Conservation (phyloP, 768 basidiomycete species). For the Pulveroboletus sp. region DNA sequence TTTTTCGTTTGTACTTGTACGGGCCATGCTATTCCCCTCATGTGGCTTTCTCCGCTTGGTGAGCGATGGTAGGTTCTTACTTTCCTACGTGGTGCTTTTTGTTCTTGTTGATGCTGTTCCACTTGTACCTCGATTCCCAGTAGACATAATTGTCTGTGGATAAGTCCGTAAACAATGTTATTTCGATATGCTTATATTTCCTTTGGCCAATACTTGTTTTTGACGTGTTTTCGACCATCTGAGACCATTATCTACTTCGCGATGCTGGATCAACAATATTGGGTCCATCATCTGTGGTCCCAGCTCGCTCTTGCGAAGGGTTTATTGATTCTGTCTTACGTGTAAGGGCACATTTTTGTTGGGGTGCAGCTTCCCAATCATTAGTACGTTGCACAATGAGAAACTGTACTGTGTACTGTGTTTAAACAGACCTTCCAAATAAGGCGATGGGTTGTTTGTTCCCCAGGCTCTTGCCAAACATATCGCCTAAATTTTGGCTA, state of each 20-base stretch:
- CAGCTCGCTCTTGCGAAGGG: no score
- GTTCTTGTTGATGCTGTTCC: constrained; percentile 2
- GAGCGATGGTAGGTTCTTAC: neutral
- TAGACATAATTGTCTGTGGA: neutral
- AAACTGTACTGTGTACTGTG: no score
- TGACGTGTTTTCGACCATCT: no score
- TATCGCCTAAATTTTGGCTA: constrained; percentile 24
- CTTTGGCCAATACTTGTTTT: neutral
- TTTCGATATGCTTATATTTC: neutral
- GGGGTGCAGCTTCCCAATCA: no score
- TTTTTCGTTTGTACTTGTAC: neutral
- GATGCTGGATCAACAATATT: no score
- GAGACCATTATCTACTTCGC: no score
- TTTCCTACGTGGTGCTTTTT: constrained; percentile 2
- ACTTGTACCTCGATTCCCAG: neutral
- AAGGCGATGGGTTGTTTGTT: constrained; percentile 24
- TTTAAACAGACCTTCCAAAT: constrained; percentile 14
- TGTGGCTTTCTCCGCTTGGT: neutral
- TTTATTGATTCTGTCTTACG: no score
- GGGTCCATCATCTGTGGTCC: no score
- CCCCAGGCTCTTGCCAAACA: constrained; percentile 32
- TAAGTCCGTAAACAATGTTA: constrained; percentile 3
- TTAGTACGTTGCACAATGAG: no score
- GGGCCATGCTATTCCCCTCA: neutral
- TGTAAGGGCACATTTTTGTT: no score